Evolutionary conservation across 2,329 filamentous ascomycete species (phyloP).

Genomic region (Diaporthe amygdali): DNA sequence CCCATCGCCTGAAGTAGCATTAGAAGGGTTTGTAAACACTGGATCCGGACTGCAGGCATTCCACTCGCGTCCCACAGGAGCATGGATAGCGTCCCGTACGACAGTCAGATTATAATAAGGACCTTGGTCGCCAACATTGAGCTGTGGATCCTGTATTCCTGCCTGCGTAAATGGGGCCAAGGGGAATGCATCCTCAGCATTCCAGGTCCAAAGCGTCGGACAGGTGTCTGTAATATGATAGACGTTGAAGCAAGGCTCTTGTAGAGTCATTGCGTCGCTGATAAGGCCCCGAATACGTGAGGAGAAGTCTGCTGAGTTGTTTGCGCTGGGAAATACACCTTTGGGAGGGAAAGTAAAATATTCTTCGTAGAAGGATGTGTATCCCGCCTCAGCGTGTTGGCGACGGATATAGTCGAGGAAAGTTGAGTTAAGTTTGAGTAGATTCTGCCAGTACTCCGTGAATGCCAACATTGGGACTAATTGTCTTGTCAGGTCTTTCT

Average conservation of each 20-base stretch:
- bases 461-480: neutral
- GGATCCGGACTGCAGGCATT: neutral
- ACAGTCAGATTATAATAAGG: conserved; percentile 16
- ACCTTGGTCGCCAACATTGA: neutral
- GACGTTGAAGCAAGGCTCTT: conserved; percentile 75
- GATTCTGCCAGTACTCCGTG: conserved; percentile 1
- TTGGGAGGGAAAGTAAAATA: conserved; percentile 33
- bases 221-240: conserved; percentile 72
- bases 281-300: conserved; percentile 19
- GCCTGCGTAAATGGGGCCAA: conserved; percentile 15
- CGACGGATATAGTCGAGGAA: conserved; percentile 46
- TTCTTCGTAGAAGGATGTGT: conserved; percentile 55
- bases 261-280: conserved; percentile 39
- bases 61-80: conserved; percentile 2
- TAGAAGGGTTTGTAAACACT: neutral
- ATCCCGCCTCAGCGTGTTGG: conserved; percentile 59
- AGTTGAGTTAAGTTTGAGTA: conserved; percentile 16
- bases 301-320: neutral
- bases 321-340: conserved; percentile 3
- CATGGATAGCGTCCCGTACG: conserved; percentile 16
- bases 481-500: neutral
- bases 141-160: neutral
- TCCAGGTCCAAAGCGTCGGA: conserved; percentile 60
- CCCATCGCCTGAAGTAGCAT: neutral
- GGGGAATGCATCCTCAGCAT: neutral